A percentile compares a stretch with the other conserved stretches of the same genome.
Evolutionary conservation across 1,284 basidiomycete genomes (phyloP).

Genomic region (Moesziomyces sp.): DNA sequence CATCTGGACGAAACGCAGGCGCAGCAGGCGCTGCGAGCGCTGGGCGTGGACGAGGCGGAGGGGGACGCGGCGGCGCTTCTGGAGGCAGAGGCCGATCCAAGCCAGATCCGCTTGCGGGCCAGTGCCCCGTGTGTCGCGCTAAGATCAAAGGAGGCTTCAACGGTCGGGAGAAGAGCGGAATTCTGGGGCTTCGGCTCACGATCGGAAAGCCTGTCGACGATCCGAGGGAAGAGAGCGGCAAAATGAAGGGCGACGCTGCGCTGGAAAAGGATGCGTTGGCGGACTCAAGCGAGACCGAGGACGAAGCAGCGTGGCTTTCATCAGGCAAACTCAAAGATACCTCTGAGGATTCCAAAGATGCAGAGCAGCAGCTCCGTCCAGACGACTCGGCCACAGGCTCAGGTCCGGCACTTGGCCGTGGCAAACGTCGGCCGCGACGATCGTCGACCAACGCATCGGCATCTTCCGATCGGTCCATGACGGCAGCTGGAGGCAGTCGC

Average conservation of each 20-base stretch:
- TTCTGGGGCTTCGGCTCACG: conserved; percentile 51
- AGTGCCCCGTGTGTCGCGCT: conserved; percentile 59
- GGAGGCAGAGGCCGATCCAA: conserved; percentile 9
- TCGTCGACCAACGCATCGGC: conserved; percentile 2
- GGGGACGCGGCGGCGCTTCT: conserved; percentile 4
- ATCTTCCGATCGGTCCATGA: not conserved
- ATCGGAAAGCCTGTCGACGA: conserved; percentile 51
- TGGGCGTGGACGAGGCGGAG: conserved; percentile 13
- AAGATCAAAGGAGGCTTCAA: conserved; percentile 58
- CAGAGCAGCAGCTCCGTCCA: not conserved
- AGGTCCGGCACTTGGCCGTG: not conserved
- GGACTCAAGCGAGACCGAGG: conserved; percentile 9
- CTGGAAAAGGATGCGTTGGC: not conserved
- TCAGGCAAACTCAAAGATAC: conserved; percentile 1
- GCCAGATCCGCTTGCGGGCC: conserved; percentile 51
- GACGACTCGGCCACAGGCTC: not conserved
- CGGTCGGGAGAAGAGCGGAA: conserved; percentile 36
- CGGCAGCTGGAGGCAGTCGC: not conserved
- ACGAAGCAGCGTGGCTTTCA: conserved; percentile 15
- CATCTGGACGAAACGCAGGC: conserved; percentile 8
- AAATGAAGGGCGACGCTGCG: conserved; percentile 15
- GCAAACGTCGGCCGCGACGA: not conserved
- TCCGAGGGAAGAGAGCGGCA: conserved; percentile 30
- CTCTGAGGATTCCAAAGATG: not conserved
- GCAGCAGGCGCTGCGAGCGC: conserved; percentile 1